Conservation (phyloP, 1,139 yeast genomes). For the Groenewaldozyma auringiensis region DNA sequence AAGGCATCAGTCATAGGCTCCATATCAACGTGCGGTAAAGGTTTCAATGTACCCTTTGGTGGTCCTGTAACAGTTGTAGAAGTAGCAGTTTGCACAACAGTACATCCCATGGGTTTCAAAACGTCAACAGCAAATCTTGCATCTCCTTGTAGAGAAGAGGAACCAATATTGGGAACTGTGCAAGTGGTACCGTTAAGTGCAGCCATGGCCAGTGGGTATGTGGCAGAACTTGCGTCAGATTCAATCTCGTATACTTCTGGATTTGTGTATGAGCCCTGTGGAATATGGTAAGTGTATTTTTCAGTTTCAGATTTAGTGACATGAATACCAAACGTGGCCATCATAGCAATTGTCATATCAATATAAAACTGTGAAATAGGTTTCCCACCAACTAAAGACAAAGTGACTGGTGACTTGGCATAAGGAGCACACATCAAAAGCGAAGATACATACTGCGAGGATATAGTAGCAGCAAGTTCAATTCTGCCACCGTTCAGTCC, state of each 20-base stretch:
- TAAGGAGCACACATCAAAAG: constrained; percentile 97
- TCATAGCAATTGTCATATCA: constrained; percentile 95
- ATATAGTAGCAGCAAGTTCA: constrained; percentile 90
- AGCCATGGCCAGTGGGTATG: constrained; percentile 95
- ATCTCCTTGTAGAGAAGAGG: constrained; percentile 89
- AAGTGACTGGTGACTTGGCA: constrained; percentile 79
- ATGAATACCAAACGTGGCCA: constrained; percentile 77
- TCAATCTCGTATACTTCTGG: constrained; percentile 85
- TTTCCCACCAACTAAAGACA: constrained; percentile 87
- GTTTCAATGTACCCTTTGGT: constrained; percentile 54
- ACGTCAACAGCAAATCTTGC: constrained; percentile 95
- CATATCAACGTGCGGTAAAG: constrained; percentile 80
- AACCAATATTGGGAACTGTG: constrained; percentile 91
- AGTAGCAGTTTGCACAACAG: constrained; percentile 68
- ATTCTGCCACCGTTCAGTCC: constrained; percentile 86
- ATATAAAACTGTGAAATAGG: constrained; percentile 94
- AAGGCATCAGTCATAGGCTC: constrained; percentile 99
- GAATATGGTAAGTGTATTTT: constrained; percentile 81
- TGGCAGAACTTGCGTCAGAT: constrained; percentile 98
- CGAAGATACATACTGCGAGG: constrained; percentile 96
- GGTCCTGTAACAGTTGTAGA: constrained; percentile 95
- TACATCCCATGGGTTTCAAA: constrained; percentile 90
- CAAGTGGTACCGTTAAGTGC: constrained; percentile 95
- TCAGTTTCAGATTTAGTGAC: constrained; percentile 69
- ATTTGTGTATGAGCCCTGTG: constrained; percentile 69